Evolutionary conservation across 768 basidiomycete genomes (phyloP).

Genomic region (Lactarius hatsudake): DNA sequence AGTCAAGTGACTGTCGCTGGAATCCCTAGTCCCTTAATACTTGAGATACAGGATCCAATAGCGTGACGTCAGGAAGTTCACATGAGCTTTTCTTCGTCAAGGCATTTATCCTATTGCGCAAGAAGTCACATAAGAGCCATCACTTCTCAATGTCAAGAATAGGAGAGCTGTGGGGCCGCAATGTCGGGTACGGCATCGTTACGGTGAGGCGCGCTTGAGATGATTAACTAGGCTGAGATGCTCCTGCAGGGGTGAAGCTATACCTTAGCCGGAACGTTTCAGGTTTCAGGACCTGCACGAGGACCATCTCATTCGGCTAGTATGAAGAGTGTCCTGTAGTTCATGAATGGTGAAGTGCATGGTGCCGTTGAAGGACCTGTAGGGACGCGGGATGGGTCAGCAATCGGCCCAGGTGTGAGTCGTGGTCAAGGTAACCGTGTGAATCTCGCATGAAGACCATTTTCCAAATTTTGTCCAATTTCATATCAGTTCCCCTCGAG

Average conservation of each 20-base stretch:
- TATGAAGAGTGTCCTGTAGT: neutral
- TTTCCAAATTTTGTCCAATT: neutral
- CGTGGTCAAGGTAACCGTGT: slow-evolving; percentile 1
- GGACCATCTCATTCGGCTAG: neutral
- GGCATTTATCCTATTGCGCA: slow-evolving; percentile 24
- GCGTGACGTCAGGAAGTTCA: slow-evolving; percentile 14
- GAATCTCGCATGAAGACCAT: neutral
- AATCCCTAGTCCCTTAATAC: slow-evolving; percentile 21
- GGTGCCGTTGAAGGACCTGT: neutral
- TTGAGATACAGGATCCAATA: slow-evolving; percentile 12
- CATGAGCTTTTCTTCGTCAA: slow-evolving; percentile 8
- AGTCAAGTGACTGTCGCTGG: slow-evolving; percentile 18
- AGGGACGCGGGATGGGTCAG: neutral
- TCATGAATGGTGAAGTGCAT: neutral
- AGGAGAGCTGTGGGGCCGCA: neutral
- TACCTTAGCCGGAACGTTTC: neutral
- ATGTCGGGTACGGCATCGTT: slow-evolving; percentile 17
- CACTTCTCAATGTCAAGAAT: neutral
- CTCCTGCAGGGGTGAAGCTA: neutral
- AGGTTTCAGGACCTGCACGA: neutral
- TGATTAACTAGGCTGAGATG: slow-evolving; percentile 1
- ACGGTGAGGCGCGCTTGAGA: slow-evolving; percentile 6
- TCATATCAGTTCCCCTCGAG: neutral
- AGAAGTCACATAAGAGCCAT: slow-evolving; percentile 11
- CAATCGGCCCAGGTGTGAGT: neutral